Evolutionary conservation across 129 eudicot species (phyloP).

Genomic region (Dittrichia graveolens): DNA sequence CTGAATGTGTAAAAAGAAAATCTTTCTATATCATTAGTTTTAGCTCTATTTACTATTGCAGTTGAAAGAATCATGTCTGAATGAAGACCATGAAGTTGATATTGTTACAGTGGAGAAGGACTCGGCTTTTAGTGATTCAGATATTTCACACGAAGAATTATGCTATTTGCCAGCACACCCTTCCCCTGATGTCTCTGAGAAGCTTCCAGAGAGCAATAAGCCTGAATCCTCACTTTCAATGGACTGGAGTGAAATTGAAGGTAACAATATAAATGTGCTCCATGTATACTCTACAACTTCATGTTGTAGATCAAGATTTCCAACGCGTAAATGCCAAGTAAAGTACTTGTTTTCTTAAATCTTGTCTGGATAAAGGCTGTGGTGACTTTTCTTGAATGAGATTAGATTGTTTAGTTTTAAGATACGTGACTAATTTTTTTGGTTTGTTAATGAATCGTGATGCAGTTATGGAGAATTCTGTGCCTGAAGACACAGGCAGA

Average conservation of each 20-base stretch:
- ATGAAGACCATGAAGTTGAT: conserved; percentile 87
- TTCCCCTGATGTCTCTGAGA: conserved; percentile 54
- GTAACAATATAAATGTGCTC: conserved; percentile 33
- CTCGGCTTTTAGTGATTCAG: conserved; percentile 81
- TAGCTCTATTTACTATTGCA: conserved; percentile 35
- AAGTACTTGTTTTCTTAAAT: not conserved
- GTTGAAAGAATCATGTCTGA: conserved; percentile 54
- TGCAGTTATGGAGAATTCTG: conserved; percentile 27
- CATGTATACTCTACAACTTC: not conserved
- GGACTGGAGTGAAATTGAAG: conserved; percentile 65
- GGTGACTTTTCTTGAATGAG: not conserved
- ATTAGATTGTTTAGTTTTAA: conserved; percentile 2
- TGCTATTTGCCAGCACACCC: conserved; percentile 75
- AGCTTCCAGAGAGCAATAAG: conserved; percentile 2
- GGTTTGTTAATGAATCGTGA: conserved; percentile 11
- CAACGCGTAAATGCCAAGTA: not conserved
- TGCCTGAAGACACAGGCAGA: conserved; percentile 4
- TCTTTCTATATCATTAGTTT: conserved; percentile 1
- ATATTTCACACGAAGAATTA: conserved; percentile 77
- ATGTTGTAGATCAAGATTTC: not conserved
- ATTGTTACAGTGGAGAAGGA: conserved; percentile 66
- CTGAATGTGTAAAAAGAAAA: conserved; percentile 4
- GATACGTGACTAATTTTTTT: not conserved
- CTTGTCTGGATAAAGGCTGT: conserved; percentile 7
- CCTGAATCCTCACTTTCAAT: conserved; percentile 62